Conservation (phyloP, 2,329 filamentous ascomycete genomes). For the Diaporthe citri region DNA sequence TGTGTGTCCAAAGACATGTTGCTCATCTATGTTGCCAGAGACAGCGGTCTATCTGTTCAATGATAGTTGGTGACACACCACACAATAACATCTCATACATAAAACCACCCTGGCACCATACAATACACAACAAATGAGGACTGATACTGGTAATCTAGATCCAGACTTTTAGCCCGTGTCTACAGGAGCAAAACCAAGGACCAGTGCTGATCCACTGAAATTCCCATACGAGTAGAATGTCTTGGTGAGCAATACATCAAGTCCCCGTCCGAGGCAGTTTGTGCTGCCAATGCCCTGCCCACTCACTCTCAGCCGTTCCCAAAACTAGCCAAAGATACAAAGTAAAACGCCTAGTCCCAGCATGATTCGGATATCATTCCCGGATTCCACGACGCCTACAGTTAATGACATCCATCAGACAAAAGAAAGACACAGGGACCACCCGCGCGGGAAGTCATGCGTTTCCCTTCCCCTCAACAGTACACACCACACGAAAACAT, state of each 20-base stretch:
- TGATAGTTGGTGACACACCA: too few species aligned
- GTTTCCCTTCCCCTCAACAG: background rate
- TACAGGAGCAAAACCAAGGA: background rate
- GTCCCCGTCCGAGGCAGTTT: background rate
- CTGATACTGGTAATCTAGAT: background rate
- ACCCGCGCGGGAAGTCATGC: background rate
- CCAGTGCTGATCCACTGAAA: background rate
- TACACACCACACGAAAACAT: background rate
- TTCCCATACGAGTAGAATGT: conserved; percentile 12
- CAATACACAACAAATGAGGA: background rate
- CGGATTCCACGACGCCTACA: conserved; percentile 26
- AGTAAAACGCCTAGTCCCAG: conserved; percentile 10
- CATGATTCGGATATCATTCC: conserved; percentile 36
- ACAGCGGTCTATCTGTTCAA: background rate
- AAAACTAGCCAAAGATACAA: conserved; percentile 6
- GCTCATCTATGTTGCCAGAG: background rate
- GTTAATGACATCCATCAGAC: conserved; percentile 6
- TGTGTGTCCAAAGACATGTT: background rate
- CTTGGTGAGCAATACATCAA: background rate
- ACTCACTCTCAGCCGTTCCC: background rate
- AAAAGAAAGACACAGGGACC: background rate
- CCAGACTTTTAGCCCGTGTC: background rate
- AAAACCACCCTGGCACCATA: background rate
- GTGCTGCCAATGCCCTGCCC: background rate
- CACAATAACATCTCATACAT: background rate